Evolutionary conservation across 2,329 filamentous ascomycete genomes (phyloP), one percentile per base, ranked within the genome.

Genomic region (Lecanicillium sp.): DNA sequence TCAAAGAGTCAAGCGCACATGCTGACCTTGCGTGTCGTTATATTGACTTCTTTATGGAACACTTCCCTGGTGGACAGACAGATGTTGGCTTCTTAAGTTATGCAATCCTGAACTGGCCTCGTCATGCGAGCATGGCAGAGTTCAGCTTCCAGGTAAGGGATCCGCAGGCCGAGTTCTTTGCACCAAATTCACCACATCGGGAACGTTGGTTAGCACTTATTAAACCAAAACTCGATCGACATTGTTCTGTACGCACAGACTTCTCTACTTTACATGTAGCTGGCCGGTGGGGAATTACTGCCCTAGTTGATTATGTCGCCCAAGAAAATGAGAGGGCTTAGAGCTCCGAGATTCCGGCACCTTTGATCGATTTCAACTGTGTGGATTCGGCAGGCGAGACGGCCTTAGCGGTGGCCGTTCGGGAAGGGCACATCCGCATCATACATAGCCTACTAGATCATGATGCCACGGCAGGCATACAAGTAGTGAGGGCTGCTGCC

Each of bases 181-280:
- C 18, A 11, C 15, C 16, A 31, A 12, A 20, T 25, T 44, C 42
- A 7, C 42, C 32, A 4, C n/a, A 27, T 29, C 38, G 41, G 19
- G 18, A 39, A 37, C 19, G 17, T 3, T 37, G 14, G 36, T 16
- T 19, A 14, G 25, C 20, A 19, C 6, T 5, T 11, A 4, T 19
- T n/a, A n/a, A n/a, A n/a, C n/a, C n/a, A n/a, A n/a, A n/a, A n/a
- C n/a, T n/a, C n/a, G n/a, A n/a, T n/a, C n/a, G n/a, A n/a, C n/a
- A n/a, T n/a, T n/a, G n/a, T n/a, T n/a, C n/a, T n/a, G n/a, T n/a
- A n/a, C n/a, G n/a, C n/a, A n/a, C n/a, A 4, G 11, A 29, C 4
- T 41, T 41, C 14, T 42, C 38, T 14, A 17, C 42, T 18, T 30
- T 46, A 17, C 42, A 44, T 33, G 30, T 46, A 18, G 44, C 44